Base-by-base conservation (phyloP, 2,329 filamentous ascomycete species). In the Pseudopyrenochaeta lycopersici region DNA sequence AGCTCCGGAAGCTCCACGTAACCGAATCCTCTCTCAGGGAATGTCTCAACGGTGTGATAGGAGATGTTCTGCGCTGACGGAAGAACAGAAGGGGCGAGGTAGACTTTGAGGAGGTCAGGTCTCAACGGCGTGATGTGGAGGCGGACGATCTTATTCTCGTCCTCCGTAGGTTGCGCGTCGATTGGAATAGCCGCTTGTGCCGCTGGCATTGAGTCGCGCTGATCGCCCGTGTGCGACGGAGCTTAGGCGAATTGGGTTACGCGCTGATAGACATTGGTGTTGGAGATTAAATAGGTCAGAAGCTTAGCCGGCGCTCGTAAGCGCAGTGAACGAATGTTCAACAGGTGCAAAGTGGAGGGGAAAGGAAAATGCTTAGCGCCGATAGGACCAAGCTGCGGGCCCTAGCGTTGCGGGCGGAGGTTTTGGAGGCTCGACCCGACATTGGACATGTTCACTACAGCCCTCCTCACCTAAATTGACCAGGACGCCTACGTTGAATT, bases 101-200 rank as follows among this genome's bases (percentile, higher is more conserved):
- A 85, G 43, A 89, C 81, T 50, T 85, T 83, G 51, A 95, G 81
- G 15, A 98, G 84, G 7, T 89, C 85, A 33, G 89, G 81, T 67
- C 88, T 92, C 64, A 99, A 84, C 42, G 95, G 95, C 14, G 91
- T 89, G 66, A 99, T 95, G 78, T 99, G 92, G 47, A 99, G 85
- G 65, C 92, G 85, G 42, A 77, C 72, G 15, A 67, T 51, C 51
- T 58, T 67, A 39, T 60, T 52, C 29, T 64, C 52, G 55, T 65
- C 49, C 23, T 57, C 55, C 12, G 52, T 15, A 36, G 52, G 31
- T 47, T 55, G 58, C 51, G 58, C 58, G 60, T 53, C 45, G 51
- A 50, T 51, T 41, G 53, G 32, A 39, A 50, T 65, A 62, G 66
- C 49, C 59, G 70, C 63, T 56, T 61, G 67, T 66, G 65, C 62